Base-by-base conservation (phyloP, 2,329 filamentous ascomycete species). In the Nemania serpens region DNA sequence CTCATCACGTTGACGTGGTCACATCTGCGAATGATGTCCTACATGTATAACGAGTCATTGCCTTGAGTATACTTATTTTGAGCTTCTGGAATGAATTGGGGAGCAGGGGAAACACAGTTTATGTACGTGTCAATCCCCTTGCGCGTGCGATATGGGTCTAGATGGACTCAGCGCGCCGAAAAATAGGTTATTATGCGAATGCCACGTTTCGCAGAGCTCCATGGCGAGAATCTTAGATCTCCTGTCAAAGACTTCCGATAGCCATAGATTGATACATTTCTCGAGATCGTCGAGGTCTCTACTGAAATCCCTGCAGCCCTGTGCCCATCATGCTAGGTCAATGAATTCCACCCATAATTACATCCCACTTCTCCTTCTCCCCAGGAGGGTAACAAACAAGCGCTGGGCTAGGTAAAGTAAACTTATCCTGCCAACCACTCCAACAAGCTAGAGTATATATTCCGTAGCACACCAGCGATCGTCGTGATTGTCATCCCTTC, bases 101-200 rank as follows among this genome's bases (percentile, higher is more conserved):
- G 25, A 39, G 37, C 46, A 42, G 36, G 33, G 41, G 29, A 43
- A 41, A 45, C 15, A 37, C 20, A 37, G 36, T 34, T 18, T 22
- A 22, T 52, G 37, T 42, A 11, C 53, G 18, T 43, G 42, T 52
- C 15, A 18, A 59, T 53, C 42, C 15, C 22, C 42, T 34, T 20
- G 18, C 11, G 11, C 15, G 15, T 3, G 11, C 36, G 12, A 36
- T 39, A 12, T 36, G 46, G 34, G 36, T 46, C 25, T 13, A 22
- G 25, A 46, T 12, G 33, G 34, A 43, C 41, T 59, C 25, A 10
- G 51, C 13, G 37, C 15, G 42, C 50, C 54, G 59, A 64, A 64
- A 61, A 62, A 65, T 64, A 64, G 62, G 41, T 58, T 51, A 54
- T 29, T 59, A 25, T 54, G 36, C 46, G 53, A 49, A 60, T 37